Base-by-base conservation (phyloP, 2,329 filamentous ascomycete genomes). In the Curvularia hawaiiensis region DNA sequence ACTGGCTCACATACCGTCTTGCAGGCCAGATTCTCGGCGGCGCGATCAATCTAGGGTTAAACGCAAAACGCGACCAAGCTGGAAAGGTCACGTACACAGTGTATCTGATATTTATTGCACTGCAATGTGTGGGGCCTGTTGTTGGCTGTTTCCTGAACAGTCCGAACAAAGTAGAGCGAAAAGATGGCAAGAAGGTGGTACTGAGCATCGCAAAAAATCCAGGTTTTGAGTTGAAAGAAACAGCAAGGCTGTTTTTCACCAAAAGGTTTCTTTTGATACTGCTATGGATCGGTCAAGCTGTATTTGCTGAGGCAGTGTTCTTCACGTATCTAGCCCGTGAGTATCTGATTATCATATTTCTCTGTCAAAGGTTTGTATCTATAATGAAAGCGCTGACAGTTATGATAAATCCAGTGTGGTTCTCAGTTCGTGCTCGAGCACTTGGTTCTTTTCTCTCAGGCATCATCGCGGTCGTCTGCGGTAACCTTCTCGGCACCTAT, bases 361-460 rank as follows among this genome's bases (percentile, higher is more conserved):
- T 38, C 8, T 24, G 3, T 8, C 9, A 2, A 18, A 28, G n/a
- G 2, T 8, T 16, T 18, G 4, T 44, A 2, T 28, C 8, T 28
- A 3, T 6, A 28, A n/a, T 4, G 8, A 3, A n/a, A 39, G 4
- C 12, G 16, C 18, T 18, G 8, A 30, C 5, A n/a, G 2, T 6
- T 3, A 18, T 33, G 7, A 24, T n/a, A 1, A 22, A 31, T 12
- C 33, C 16, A 68, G 70, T 89, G 14, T 92, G 87, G 87, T 90
- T 92, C 67, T 83, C 82, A 1, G 90, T 92, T 1, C 83, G 89
- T 1, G 80, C 88, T 1, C 80, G 90, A 45, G 88, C 90, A 0
- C 77, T 92, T 1, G 89, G 87, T 0, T 91, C 88, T 0, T 90
- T 92, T 65, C 68, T 92, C 3, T 88, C 86, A 0, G 89, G 88